A percentile compares a stretch with the other conserved stretches of the same genome.
Evolutionary conservation across 176 grass and related monocot species (phyloP).

Genomic region (Carex scoparia): DNA sequence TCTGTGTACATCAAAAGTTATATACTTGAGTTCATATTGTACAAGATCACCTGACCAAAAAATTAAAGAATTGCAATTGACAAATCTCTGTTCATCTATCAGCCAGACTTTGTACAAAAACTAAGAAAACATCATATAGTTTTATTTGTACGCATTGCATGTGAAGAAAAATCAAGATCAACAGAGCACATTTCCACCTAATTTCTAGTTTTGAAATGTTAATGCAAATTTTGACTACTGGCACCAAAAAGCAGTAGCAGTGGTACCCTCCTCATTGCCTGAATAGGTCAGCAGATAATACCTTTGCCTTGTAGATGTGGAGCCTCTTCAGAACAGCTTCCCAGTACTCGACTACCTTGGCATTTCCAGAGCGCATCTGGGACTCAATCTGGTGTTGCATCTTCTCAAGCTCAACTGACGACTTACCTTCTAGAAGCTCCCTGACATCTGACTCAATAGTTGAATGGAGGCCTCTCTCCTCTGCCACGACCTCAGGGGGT

Average conservation of each 20-base stretch:
- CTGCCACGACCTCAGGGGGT: slow-evolving; percentile 67
- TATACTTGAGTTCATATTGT: neutral
- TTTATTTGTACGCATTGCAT: neutral
- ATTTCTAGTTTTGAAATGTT: neutral
- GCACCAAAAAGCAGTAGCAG: neutral
- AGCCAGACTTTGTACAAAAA: neutral
- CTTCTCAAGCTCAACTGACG: slow-evolving; percentile 58
- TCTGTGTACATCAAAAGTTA: neutral
- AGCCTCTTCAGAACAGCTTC: slow-evolving; percentile 91
- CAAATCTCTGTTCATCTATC: neutral
- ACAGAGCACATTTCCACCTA: neutral
- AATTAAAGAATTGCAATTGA: neutral
- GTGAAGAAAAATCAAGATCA: neutral
- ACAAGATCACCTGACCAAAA: neutral
- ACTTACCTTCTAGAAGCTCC: slow-evolving; percentile 76
- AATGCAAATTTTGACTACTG: neutral
- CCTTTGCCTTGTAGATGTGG: slow-evolving; percentile 97
- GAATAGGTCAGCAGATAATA: slow-evolving; percentile 33
- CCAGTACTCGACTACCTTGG: slow-evolving; percentile 99
- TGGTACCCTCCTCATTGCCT: slow-evolving; percentile 11
- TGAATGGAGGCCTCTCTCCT: slow-evolving; percentile 93
- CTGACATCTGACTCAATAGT: slow-evolving; percentile 91
- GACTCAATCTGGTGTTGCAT: slow-evolving; percentile 94
- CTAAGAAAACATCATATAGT: neutral
- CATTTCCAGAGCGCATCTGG: slow-evolving; percentile 91